phyloP scores from a whole-genome alignment of 306 rosid species.

The Cicer cuneatum region DNA sequence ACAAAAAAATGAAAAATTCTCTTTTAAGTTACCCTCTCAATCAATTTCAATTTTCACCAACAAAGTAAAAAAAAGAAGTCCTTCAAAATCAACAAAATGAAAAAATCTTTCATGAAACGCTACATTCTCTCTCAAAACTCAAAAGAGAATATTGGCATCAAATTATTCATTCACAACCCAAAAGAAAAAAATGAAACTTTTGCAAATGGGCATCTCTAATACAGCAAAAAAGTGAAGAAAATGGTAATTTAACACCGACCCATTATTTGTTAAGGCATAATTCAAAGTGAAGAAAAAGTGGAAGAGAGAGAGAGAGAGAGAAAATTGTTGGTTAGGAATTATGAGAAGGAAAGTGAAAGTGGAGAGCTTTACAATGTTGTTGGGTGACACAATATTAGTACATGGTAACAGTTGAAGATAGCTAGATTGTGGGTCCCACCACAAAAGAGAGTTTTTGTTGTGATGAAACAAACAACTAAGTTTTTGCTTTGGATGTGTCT shows the following conservation, averaged over 20 bases:
- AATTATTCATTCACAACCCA: conserved; percentile 36
- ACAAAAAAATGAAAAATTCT: conserved; percentile 19
- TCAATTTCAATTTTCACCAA: conserved; percentile 33
- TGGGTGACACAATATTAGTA: conserved; percentile 54
- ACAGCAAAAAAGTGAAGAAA: conserved; percentile 59
- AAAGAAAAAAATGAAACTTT: conserved; percentile 49
- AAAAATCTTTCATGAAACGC: not conserved
- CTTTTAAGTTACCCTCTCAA: conserved; percentile 10
- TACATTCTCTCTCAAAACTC: conserved; percentile 3
- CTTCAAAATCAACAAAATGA: conserved; percentile 26
- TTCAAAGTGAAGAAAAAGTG: conserved; percentile 59
- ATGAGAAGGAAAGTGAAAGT: conserved; percentile 52
- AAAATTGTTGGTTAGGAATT: conserved; percentile 44
- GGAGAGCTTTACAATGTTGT: conserved; percentile 58
- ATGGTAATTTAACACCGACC: conserved; percentile 70
- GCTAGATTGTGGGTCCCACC: conserved; percentile 55
- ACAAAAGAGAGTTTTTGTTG: conserved; percentile 41
- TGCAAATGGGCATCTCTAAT: conserved; percentile 52
- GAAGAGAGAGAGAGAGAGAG: conserved; percentile 44
- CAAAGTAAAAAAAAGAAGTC: not conserved
- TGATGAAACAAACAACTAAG: conserved; percentile 17
- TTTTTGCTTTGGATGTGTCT: conserved; percentile 34
- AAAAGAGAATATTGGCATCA: conserved; percentile 33
- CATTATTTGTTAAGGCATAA: conserved; percentile 56
- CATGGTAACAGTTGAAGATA: conserved; percentile 71